These are phyloP conservation scores for Talaromyces proteolyticus DNA, from an alignment of 495 filamentous ascomycete genomes.

Conservation along the genomic window DNA sequence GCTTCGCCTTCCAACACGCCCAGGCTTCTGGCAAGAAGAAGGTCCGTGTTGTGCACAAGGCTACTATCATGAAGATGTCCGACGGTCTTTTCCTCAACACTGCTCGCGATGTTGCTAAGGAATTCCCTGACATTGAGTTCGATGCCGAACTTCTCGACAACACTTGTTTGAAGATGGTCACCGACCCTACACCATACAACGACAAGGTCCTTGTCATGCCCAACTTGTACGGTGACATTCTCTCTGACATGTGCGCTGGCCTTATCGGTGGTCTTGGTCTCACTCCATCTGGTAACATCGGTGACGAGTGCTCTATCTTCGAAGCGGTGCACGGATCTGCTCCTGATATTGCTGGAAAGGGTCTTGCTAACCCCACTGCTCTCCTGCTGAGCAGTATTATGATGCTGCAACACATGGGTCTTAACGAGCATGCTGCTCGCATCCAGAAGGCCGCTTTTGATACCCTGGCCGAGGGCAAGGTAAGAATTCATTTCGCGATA, in stretches of 20 bases:
- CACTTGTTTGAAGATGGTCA: constrained; percentile 96
- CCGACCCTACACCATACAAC: constrained; percentile 90
- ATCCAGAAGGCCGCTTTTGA: constrained; percentile 95
- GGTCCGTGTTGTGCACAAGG: constrained; percentile 97
- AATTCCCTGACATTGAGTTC: constrained; percentile 91
- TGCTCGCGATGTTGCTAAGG: constrained; percentile 79
- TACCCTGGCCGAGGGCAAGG: constrained; percentile 92
- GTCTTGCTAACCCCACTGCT: constrained; percentile 91
- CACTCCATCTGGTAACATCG: constrained; percentile 97
- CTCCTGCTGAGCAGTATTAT: constrained; percentile 88
- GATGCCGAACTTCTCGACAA: constrained; percentile 97
- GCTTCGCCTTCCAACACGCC: constrained; percentile 97
- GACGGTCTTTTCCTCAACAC: constrained; percentile 94
- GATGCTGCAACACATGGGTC: constrained; percentile 99
- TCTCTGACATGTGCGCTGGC: constrained; percentile 99
- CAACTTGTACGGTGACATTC: constrained; percentile 98
- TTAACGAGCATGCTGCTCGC: constrained; percentile 73
- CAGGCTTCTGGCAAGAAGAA: constrained; percentile 85
- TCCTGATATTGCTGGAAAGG: constrained; percentile 95
- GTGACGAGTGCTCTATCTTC: constrained; percentile 98
- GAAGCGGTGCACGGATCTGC: constrained; percentile 98
- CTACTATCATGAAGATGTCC: constrained; percentile 99
- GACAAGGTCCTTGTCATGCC: constrained; percentile 99
- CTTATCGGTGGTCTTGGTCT: constrained; percentile 96
- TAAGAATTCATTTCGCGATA: constrained; percentile 12